phyloP scores from a whole-genome alignment of 192 early-diverging fungal species.

The Coemansia sp. region DNA sequence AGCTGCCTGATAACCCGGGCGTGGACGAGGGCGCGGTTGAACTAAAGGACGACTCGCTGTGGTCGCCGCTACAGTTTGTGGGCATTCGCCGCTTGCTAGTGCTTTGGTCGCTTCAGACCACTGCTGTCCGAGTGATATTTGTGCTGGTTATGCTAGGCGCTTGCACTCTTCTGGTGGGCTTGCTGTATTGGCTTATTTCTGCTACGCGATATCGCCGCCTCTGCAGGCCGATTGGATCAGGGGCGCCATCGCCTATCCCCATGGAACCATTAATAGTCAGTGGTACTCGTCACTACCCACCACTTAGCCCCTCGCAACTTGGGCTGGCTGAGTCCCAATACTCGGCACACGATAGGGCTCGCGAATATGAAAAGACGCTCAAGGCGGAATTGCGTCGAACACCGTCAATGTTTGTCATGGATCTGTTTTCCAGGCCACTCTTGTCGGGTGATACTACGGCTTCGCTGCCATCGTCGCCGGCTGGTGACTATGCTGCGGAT shows the following conservation, averaged over 20 bases:
- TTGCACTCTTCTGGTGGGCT: not conserved
- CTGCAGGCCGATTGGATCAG: not conserved
- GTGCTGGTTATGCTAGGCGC: not conserved
- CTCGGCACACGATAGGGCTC: not conserved
- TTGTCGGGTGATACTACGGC: not conserved
- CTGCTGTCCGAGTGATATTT: not conserved
- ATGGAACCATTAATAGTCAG: not conserved
- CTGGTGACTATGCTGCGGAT: not conserved
- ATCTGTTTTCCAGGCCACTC: constrained; percentile 12
- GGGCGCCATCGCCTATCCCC: not conserved
- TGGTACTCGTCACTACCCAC: not conserved
- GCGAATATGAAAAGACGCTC: not conserved
- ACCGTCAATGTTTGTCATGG: constrained; percentile 30
- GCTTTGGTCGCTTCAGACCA: constrained; percentile 35
- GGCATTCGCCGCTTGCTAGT: constrained; percentile 25
- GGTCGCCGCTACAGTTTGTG: constrained; percentile 42
- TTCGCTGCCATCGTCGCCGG: not conserved
- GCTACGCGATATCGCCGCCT: not conserved
- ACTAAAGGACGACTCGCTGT: constrained; percentile 34
- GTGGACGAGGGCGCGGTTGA: constrained; percentile 12
- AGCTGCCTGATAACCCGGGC: constrained; percentile 6
- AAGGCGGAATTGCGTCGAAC: constrained; percentile 9
- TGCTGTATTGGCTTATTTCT: constrained; percentile 14
- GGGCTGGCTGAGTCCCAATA: constrained; percentile 6
- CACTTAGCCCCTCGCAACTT: constrained; percentile 1